phyloP scores from a whole-genome alignment of 23 red algal genomes.

The Pyropia yezoensis region DNA sequence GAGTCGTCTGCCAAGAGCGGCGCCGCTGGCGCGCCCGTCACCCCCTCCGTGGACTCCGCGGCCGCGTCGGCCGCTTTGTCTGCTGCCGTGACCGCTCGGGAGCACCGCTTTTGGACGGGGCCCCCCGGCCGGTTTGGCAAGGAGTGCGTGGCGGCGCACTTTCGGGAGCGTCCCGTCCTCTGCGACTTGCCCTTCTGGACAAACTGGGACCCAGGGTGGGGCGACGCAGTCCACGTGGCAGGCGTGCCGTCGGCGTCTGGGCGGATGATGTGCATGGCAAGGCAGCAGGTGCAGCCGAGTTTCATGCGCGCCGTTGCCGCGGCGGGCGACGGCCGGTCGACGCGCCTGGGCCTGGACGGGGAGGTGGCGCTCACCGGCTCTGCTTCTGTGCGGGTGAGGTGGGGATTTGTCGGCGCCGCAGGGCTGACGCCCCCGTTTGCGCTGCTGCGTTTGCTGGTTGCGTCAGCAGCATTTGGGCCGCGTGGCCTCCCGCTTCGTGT shows the following conservation, averaged over 20 bases:
- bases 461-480: constrained; percentile 15
- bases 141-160: constrained; percentile 50
- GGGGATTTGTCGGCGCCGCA: constrained; percentile 25
- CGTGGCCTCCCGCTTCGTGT: constrained; percentile 2
- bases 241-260: constrained; percentile 6
- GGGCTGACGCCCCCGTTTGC: constrained; percentile 38
- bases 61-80: too few species aligned
- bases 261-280: constrained; percentile 41
- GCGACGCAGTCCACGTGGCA: constrained; percentile 1
- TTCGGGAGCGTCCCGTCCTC: constrained; percentile 35
- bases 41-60: too few species aligned
- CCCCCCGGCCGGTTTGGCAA: constrained; percentile 31
- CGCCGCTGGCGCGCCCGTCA: too few species aligned
- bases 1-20: too few species aligned
- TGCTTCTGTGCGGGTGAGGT: constrained; percentile 23
- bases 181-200: constrained; percentile 37
- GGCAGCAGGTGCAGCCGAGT: constrained; percentile 54
- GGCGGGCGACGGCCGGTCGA: constrained; percentile 24
- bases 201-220: constrained; percentile 53
- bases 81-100: background rate
- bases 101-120: constrained; percentile 57
- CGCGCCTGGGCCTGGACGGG: constrained; percentile 14
- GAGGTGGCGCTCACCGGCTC: constrained; percentile 35
- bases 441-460: constrained; percentile 41
- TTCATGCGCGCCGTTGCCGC: constrained; percentile 40